Evolutionary conservation across 2,329 filamentous ascomycete genomes (phyloP).

Genomic region (Colletotrichum sp.): DNA sequence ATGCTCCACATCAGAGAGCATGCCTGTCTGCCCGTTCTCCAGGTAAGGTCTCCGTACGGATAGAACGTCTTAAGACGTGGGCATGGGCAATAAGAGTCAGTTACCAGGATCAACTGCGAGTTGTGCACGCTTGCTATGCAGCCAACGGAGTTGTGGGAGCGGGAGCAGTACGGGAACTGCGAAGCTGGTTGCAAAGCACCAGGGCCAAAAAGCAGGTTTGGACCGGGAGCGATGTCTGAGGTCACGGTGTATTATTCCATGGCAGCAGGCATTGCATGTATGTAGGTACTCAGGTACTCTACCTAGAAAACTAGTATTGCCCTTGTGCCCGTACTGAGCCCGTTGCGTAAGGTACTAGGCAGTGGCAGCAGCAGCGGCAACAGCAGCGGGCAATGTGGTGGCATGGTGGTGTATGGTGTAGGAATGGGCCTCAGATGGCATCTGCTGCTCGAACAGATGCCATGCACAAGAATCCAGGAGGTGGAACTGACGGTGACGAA

Average conservation of each 20-base stretch:
- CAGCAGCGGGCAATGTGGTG: neutral
- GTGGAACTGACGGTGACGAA: slow-evolving; percentile 22
- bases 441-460: slow-evolving; percentile 7
- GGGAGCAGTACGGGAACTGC: neutral
- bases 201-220: neutral
- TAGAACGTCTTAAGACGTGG: neutral
- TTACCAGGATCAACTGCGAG: slow-evolving; percentile 15
- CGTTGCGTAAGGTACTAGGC: neutral
- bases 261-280: neutral
- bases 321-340: neutral
- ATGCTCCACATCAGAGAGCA: slow-evolving; percentile 10
- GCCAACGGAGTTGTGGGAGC: neutral
- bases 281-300: neutral
- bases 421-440: slow-evolving; percentile 21
- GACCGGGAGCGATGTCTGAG: neutral
- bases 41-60: neutral
- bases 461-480: slow-evolving; percentile 18
- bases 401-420: neutral
- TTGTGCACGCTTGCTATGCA: slow-evolving; percentile 5
- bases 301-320: neutral
- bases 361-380: too few relatives aligned
- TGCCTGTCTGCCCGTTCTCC: neutral
- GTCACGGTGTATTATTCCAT: neutral
- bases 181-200: neutral
- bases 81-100: neutral